Evolutionary conservation across 352 stramenopile species (phyloP), one percentile per base, ranked within the genome.

Genomic region (Globisporangium alternatum): DNA sequence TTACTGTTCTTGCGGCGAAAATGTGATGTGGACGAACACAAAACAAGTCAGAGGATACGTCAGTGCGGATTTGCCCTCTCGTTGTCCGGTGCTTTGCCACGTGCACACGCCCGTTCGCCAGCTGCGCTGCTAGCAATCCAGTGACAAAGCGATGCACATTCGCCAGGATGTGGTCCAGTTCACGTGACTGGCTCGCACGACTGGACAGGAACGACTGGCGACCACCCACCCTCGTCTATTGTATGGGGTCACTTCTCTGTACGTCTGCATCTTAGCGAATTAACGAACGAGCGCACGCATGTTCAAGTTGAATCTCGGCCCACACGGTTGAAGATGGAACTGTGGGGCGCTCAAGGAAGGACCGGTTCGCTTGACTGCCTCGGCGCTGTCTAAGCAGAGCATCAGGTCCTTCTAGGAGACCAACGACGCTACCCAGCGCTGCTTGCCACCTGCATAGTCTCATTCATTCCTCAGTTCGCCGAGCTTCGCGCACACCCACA

Each of bases 291-390:
- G 22, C 49, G 33, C 30, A 48, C 28, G 25, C 19, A 64, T 33
- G 22, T 56, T 57, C 59, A 57, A 65, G 31, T 65, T 65, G 59
- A 65, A 65, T 65, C 59, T 65, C 21, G 13, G 59, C 59, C 19
- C 44, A 49, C 25, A 9, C 15, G 55, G 55, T 64, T 64, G 59
- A 64, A 64, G 59, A 61, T 61, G n/a, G n/a, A n/a, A n/a, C n/a
- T n/a, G n/a, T n/a, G n/a, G n/a, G 9, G 55, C 21, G 44, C 57
- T 64, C 47, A 64, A 64, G 45, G 30, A 47, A 53, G 10, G 22
- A 54, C 48, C 21, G 21, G 19, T 22, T 56, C 28, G 41, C 19
- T 47, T 45, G 28, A 9, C 4, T 19, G n/a, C 19, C 21, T 48
- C 25, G 17, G 10, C 6, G 33, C 47, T 37, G 49, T 56, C 49